Evolutionary conservation across 2,329 filamentous ascomycete species (phyloP).

Genomic region (Dactylellina sp.): DNA sequence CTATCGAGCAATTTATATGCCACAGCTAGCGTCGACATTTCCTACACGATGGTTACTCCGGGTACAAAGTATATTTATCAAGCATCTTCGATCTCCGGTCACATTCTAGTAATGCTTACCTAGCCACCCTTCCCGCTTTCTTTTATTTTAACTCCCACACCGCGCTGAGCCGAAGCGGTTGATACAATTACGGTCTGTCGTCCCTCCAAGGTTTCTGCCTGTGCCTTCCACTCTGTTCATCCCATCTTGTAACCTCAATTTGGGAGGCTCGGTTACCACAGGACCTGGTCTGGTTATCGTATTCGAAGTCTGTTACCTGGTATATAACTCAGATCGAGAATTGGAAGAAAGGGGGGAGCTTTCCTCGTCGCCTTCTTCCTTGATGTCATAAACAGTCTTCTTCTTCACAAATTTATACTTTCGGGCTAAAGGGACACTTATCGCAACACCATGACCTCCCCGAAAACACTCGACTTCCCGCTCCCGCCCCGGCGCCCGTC

Average conservation of each 20-base stretch:
- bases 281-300: conserved; percentile 8
- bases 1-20: conserved; percentile 51
- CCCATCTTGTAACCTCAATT: conserved; percentile 11
- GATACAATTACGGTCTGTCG: not conserved
- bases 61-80: conserved; percentile 13
- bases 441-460: conserved; percentile 39
- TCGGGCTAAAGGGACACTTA: not conserved
- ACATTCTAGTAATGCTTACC: not conserved
- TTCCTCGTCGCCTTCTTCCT: conserved; percentile 8
- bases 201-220: conserved; percentile 17
- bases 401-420: conserved; percentile 23
- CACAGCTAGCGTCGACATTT: conserved; percentile 16
- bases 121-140: not conserved
- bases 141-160: conserved; percentile 18
- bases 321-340: conserved; percentile 5
- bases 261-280: conserved; percentile 19
- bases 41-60: not conserved
- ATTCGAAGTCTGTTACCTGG: not conserved
- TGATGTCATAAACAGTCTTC: conserved; percentile 36
- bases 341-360: conserved; percentile 14
- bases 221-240: conserved; percentile 36
- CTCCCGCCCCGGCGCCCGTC: conserved; percentile 47
- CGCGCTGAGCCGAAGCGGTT: not conserved
- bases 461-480: conserved; percentile 53
- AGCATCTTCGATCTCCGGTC: conserved; percentile 3